These are phyloP conservation scores for Cryptosporidium andersoni DNA, from an alignment of 169 alveolate species.

Conservation along the genomic window DNA sequence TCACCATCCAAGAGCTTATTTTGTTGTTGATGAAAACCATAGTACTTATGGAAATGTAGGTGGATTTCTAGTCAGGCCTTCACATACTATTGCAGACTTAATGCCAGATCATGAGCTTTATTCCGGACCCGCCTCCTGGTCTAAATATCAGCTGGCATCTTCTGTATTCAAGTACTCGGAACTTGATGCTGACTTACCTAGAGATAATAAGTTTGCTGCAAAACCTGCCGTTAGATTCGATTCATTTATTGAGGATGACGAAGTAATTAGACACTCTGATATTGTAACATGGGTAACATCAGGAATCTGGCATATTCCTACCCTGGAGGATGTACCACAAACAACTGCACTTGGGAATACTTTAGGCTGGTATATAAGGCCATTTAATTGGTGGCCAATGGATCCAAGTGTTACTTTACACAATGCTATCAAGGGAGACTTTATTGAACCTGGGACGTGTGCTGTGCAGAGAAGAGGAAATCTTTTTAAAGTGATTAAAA, in stretches of 20 bases:
- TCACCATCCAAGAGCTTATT: constrained; percentile 73
- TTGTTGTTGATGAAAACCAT: constrained; percentile 74
- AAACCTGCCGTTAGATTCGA: constrained; percentile 79
- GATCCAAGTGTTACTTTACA: constrained; percentile 77
- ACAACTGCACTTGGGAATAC: constrained; percentile 79
- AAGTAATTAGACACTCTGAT: constrained; percentile 73
- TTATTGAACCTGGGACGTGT: constrained; percentile 78
- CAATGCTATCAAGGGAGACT: constrained; percentile 77
- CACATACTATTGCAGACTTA: constrained; percentile 66
- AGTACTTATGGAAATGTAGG: constrained; percentile 77
- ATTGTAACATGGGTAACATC: constrained; percentile 78
- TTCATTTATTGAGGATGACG: constrained; percentile 75
- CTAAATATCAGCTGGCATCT: constrained; percentile 76
- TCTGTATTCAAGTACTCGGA: constrained; percentile 75
- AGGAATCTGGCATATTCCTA: constrained; percentile 79
- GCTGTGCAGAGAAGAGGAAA: constrained; percentile 75
- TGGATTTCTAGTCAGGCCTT: constrained; percentile 73
- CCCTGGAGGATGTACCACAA: constrained; percentile 77
- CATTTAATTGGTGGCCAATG: constrained; percentile 75
- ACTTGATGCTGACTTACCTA: constrained; percentile 75
- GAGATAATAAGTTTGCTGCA: constrained; percentile 78
- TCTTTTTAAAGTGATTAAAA: constrained; percentile 28
- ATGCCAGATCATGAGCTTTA: constrained; percentile 76
- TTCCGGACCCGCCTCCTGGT: constrained; percentile 80
- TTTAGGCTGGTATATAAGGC: constrained; percentile 75